These are phyloP conservation scores for Leptosphaerulina australis DNA, from an alignment of 2,329 filamentous ascomycete genomes.

Conservation along the genomic window DNA sequence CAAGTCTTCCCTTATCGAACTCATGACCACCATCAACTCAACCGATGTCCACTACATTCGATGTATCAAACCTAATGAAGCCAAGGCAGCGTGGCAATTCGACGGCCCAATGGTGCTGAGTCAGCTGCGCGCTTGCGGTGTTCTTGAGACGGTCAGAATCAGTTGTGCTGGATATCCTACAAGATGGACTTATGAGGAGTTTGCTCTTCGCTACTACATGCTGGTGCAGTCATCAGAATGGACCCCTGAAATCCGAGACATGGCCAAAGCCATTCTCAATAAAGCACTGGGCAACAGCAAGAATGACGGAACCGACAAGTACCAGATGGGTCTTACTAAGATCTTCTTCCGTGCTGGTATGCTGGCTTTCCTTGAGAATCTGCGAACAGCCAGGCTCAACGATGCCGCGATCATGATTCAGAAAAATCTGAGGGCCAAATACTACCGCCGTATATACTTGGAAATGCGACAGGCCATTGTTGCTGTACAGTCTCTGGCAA, in stretches of 20 bases:
- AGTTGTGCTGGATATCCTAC: constrained; percentile 97
- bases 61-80: constrained; percentile 98
- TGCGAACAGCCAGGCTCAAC: constrained; percentile 87
- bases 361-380: constrained; percentile 95
- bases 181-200: constrained; percentile 98
- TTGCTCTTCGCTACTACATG: constrained; percentile 98
- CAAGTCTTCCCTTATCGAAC: constrained; percentile 95
- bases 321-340: constrained; percentile 96
- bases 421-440: constrained; percentile 95
- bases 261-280: constrained; percentile 89
- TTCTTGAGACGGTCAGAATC: constrained; percentile 96
- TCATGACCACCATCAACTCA: constrained; percentile 97
- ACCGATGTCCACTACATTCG: constrained; percentile 99
- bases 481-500: constrained; percentile 75
- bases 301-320: constrained; percentile 78
- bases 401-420: constrained; percentile 97
- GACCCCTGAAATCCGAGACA: constrained; percentile 91
- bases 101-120: constrained; percentile 98
- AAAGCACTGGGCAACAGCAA: constrained; percentile 77
- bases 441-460: constrained; percentile 89
- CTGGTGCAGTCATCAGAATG: constrained; percentile 86
- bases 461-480: constrained; percentile 84
- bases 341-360: constrained; percentile 99
- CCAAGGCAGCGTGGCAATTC: constrained; percentile 95
- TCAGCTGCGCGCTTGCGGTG: constrained; percentile 96